Percentiles rank a stretch among this genome's conserved stretches.
Evolutionary conservation across 345 rosid genomes (phyloP).

Genomic region (Xanthoceras sorbifolium): DNA sequence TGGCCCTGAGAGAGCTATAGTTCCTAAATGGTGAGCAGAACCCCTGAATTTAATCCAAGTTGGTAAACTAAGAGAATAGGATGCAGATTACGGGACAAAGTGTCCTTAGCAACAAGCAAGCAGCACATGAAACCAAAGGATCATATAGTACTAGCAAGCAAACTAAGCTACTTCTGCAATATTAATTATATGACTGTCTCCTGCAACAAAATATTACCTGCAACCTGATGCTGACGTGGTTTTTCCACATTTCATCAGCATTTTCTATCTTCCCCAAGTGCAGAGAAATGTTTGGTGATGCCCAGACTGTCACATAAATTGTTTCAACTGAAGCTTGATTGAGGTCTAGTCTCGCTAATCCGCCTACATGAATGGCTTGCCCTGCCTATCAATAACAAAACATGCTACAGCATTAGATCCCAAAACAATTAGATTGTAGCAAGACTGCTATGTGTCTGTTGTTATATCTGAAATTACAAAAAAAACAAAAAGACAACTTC

Average conservation of each 20-base stretch:
- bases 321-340: slow-evolving; percentile 73
- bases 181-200: neutral
- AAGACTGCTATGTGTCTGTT: neutral
- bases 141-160: slow-evolving; percentile 1
- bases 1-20: neutral
- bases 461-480: slow-evolving; percentile 7
- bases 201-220: slow-evolving; percentile 47
- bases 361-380: slow-evolving; percentile 86
- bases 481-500: neutral
- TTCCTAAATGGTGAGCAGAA: neutral
- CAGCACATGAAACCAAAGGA: neutral
- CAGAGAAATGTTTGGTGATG: slow-evolving; percentile 73
- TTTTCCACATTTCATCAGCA: slow-evolving; percentile 71
- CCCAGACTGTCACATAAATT: slow-evolving; percentile 80
- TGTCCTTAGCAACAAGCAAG: neutral
- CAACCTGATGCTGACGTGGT: slow-evolving; percentile 68
- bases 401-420: slow-evolving; percentile 8
- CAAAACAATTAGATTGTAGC: neutral
- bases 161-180: neutral
- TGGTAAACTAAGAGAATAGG: neutral
- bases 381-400: slow-evolving; percentile 54
- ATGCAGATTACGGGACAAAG: neutral
- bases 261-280: slow-evolving; percentile 87
- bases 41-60: too few relatives aligned
- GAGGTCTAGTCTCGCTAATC: slow-evolving; percentile 72